Percentiles rank a stretch among this genome's conserved stretches.
phyloP scores from a whole-genome alignment of 257 asterid species.

The Henckelia pumila region DNA sequence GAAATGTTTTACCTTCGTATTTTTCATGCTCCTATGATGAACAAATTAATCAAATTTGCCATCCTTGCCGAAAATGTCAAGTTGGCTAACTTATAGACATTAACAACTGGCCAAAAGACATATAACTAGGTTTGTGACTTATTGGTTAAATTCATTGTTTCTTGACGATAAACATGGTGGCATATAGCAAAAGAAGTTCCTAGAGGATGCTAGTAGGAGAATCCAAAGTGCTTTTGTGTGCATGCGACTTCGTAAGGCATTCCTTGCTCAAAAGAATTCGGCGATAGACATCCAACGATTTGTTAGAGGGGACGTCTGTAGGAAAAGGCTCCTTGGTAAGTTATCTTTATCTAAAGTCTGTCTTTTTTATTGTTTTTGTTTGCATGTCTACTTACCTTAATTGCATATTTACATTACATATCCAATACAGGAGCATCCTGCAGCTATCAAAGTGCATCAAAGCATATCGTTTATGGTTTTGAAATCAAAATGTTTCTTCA shows the following conservation, averaged over 20 bases:
- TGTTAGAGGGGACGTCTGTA: constrained; percentile 58
- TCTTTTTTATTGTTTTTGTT: constrained; percentile 13
- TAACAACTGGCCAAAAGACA: too few species aligned
- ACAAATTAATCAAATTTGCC: neutral
- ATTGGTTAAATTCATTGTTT: neutral
- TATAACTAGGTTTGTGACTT: neutral
- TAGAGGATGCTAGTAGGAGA: constrained; percentile 51
- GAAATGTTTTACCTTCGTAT: neutral
- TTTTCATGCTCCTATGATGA: neutral
- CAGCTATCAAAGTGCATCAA: constrained; percentile 29
- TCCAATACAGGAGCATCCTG: constrained; percentile 48
- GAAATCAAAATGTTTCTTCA: constrained; percentile 45
- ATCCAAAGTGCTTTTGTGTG: constrained; percentile 61
- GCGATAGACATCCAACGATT: constrained; percentile 61
- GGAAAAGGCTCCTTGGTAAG: constrained; percentile 70
- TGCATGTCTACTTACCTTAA: constrained; percentile 5
- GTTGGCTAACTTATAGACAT: neutral
- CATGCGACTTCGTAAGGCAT: constrained; percentile 43
- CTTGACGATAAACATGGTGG: constrained; percentile 16
- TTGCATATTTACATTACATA: neutral
- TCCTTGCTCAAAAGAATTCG: constrained; percentile 43
- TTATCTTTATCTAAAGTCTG: constrained; percentile 9
- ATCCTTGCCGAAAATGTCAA: neutral
- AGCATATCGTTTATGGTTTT: constrained; percentile 28
- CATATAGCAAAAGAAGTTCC: constrained; percentile 41